Percentiles rank a stretch among this genome's conserved stretches.
Conservation (phyloP, 2,329 filamentous ascomycete genomes). For the Diplodia corticola region DNA sequence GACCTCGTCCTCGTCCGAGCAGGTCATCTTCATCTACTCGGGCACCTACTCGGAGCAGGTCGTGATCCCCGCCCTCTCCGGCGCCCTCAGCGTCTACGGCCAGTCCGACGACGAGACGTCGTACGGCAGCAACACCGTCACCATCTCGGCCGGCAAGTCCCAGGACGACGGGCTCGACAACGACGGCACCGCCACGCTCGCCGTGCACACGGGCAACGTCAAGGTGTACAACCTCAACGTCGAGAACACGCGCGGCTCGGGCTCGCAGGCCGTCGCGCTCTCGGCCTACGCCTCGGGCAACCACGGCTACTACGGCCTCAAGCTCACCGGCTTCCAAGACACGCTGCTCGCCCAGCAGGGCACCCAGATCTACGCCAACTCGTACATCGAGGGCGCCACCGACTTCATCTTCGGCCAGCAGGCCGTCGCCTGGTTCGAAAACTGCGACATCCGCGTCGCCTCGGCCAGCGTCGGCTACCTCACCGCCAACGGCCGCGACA, state of each 20-base stretch:
- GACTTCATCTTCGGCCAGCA: conserved; percentile 59
- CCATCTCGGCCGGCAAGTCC: conserved; percentile 45
- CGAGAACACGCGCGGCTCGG: conserved; percentile 43
- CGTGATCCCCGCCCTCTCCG: conserved; percentile 48
- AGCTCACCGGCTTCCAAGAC: conserved; percentile 57
- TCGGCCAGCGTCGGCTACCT: conserved; percentile 26
- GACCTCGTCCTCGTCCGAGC: conserved; percentile 46
- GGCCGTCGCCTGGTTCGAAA: conserved; percentile 49
- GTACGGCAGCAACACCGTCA: conserved; percentile 59
- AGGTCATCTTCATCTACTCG: conserved; percentile 60
- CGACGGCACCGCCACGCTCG: conserved; percentile 52
- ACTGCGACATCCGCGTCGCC: conserved; percentile 27
- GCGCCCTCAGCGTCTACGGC: conserved; percentile 57
- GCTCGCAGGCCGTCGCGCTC: conserved; percentile 50
- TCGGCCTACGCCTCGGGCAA: conserved; percentile 47
- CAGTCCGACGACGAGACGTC: conserved; percentile 53
- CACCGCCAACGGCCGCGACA: conserved; percentile 30
- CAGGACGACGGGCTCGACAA: conserved; percentile 43
- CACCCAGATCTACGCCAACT: conserved; percentile 55
- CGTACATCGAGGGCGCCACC: conserved; percentile 57
- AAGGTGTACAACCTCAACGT: conserved; percentile 62
- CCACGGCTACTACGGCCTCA: conserved; percentile 57
- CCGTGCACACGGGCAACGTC: conserved; percentile 49
- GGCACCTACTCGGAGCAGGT: conserved; percentile 62
- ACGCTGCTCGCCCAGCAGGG: conserved; percentile 47